Evolutionary conservation across 163 green algal species (phyloP).

Genomic region (Coccomyxa subellipsoidea): DNA sequence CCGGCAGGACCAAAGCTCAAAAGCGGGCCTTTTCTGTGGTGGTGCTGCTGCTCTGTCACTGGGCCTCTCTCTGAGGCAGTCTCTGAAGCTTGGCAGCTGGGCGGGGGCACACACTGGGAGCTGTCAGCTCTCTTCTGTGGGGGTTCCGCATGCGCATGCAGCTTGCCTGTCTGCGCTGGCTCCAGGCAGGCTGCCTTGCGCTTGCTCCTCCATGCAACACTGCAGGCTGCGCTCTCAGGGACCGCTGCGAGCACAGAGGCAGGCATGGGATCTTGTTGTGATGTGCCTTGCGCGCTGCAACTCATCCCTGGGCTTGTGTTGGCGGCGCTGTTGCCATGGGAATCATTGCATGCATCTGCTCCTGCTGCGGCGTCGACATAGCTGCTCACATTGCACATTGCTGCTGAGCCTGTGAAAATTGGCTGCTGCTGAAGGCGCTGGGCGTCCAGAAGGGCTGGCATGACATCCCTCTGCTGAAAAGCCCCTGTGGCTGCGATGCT

Average conservation of each 20-base stretch:
- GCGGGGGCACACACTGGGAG: slow-evolving; percentile 2
- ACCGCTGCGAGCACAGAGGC: too few relatives aligned
- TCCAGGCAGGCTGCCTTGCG: not conserved
- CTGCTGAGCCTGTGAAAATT: not conserved
- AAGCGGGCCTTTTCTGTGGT: too few relatives aligned
- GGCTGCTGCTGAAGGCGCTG: not conserved
- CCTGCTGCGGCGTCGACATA: not conserved
- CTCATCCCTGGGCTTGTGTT: too few relatives aligned
- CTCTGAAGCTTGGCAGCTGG: not conserved
- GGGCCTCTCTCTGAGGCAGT: not conserved
- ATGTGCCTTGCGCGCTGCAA: too few relatives aligned
- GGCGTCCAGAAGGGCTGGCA: not conserved
- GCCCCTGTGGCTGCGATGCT: not conserved
- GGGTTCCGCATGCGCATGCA: not conserved
- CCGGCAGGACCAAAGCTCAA: too few relatives aligned
- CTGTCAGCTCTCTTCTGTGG: not conserved
- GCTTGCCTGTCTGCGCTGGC: not conserved
- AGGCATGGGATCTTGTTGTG: too few relatives aligned
- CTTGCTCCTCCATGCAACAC: not conserved
- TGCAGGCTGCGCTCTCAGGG: not conserved
- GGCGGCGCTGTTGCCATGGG: too few relatives aligned
- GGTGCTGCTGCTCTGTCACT: too few relatives aligned
- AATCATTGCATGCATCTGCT: not conserved
- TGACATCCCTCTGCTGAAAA: not conserved
- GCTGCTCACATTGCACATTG: not conserved